Evolutionary conservation across 768 basidiomycete species (phyloP).

Genomic region (Leucocoprinus leucothites): DNA sequence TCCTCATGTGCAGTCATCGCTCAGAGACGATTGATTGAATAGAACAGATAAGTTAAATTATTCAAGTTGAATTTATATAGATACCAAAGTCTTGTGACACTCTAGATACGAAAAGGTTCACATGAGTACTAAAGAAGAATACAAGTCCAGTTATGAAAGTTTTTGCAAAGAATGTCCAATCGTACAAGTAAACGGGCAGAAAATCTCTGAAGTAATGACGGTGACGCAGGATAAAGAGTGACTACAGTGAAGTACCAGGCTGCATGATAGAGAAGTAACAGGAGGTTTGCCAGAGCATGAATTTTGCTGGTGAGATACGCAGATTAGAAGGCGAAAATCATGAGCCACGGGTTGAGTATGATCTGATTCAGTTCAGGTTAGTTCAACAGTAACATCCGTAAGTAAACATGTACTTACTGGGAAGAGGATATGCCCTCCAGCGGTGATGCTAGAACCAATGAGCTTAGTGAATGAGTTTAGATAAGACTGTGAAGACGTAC

Average conservation of each 20-base stretch:
- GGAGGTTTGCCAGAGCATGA: neutral
- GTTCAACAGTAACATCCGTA: slow-evolving; percentile 10
- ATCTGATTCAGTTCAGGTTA: slow-evolving; percentile 38
- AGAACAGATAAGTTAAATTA: too few species aligned
- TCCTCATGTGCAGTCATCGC: too few species aligned
- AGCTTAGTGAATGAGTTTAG: slow-evolving; percentile 1
- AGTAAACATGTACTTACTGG: slow-evolving; percentile 47
- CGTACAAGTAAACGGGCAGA: slow-evolving; percentile 4
- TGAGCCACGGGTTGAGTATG: slow-evolving; percentile 84
- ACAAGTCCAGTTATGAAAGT: too few species aligned
- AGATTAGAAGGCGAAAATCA: slow-evolving; percentile 72
- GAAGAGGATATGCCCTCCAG: slow-evolving; percentile 66
- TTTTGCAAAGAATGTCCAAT: too few species aligned
- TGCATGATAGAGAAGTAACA: too few species aligned
- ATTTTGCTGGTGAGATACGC: neutral
- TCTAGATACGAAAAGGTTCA: too few species aligned
- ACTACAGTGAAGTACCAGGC: too few species aligned
- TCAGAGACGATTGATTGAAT: too few species aligned
- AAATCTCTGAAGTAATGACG: slow-evolving; percentile 21
- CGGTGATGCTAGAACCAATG: slow-evolving; percentile 45
- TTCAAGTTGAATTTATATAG: too few species aligned
- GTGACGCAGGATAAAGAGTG: slow-evolving; percentile 12
- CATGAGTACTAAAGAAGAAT: too few species aligned
- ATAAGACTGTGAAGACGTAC: slow-evolving; percentile 40
- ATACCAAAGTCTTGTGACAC: too few species aligned